These are phyloP conservation scores for Penicillium psychrofluorescens DNA, from an alignment of 495 filamentous ascomycete genomes.

Conservation along the genomic window DNA sequence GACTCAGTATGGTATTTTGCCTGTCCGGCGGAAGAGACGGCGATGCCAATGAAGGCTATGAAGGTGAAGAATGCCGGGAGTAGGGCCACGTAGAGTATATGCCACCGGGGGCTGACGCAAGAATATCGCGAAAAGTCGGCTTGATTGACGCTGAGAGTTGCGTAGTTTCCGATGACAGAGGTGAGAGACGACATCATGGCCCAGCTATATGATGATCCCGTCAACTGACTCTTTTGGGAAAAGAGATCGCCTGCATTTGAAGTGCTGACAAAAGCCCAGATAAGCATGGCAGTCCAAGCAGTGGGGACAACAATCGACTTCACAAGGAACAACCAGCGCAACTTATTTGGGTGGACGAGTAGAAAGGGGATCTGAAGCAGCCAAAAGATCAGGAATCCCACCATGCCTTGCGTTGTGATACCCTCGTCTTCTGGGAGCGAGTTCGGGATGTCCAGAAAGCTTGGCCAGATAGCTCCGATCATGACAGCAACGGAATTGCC, in stretches of 20 bases:
- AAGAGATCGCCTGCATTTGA: constrained; percentile 25
- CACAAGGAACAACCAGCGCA: constrained; percentile 38
- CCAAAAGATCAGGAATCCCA: constrained; percentile 55
- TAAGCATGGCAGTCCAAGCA: constrained; percentile 39
- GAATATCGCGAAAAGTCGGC: constrained; percentile 44
- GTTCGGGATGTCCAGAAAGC: constrained; percentile 48
- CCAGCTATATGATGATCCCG: constrained; percentile 34
- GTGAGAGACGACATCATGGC: constrained; percentile 37
- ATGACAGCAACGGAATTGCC: constrained; percentile 58
- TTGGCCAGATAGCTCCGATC: constrained; percentile 65
- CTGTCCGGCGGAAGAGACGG: constrained; percentile 36
- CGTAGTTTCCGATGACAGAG: constrained; percentile 37
- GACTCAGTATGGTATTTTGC: constrained; percentile 25
- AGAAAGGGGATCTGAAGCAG: constrained; percentile 41
- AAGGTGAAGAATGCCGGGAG: constrained; percentile 43
- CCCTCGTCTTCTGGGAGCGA: constrained; percentile 48
- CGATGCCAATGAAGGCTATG: constrained; percentile 43
- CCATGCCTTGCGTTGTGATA: constrained; percentile 58
- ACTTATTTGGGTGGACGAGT: constrained; percentile 35
- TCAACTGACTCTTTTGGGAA: constrained; percentile 18
- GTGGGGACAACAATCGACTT: constrained; percentile 39
- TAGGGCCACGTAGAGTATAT: constrained; percentile 41
- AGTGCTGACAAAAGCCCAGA: constrained; percentile 40
- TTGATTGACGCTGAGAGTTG: constrained; percentile 34
- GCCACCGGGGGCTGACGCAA: constrained; percentile 33